A percentile compares a stretch with the other conserved stretches of the same genome.
phyloP scores from a whole-genome alignment of 2,329 filamentous ascomycete species.

The Chaetomium sp. region DNA sequence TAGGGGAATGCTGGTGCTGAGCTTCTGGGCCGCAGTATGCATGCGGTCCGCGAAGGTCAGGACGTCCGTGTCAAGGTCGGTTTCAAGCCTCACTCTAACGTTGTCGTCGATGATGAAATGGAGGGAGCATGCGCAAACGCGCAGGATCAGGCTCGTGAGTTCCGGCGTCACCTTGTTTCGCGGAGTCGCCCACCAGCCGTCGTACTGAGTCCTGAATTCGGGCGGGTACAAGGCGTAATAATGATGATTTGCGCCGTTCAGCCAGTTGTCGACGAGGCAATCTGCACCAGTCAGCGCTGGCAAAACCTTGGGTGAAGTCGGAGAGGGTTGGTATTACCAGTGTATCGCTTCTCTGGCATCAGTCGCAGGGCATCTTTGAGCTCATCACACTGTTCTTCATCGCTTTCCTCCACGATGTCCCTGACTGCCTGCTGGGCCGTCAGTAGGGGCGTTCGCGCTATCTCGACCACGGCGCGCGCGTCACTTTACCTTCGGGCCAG shows the following conservation, averaged over 20 bases:
- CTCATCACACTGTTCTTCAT: slow-evolving; percentile 36
- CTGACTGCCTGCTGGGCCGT: slow-evolving; percentile 22
- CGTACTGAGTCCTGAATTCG: slow-evolving; percentile 48
- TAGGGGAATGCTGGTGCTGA: slow-evolving; percentile 47
- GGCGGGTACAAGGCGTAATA: slow-evolving; percentile 51
- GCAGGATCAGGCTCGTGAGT: slow-evolving; percentile 51
- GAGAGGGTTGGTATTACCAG: slow-evolving; percentile 34
- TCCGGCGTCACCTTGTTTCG: slow-evolving; percentile 43
- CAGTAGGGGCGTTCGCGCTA: background rate
- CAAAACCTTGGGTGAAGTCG: background rate
- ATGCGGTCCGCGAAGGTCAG: slow-evolving; percentile 46
- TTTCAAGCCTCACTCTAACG: slow-evolving; percentile 46
- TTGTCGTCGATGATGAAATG: slow-evolving; percentile 44
- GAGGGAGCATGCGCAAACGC: slow-evolving; percentile 49
- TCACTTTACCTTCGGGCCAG: slow-evolving; percentile 29
- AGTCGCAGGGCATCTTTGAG: slow-evolving; percentile 39
- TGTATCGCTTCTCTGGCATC: slow-evolving; percentile 44
- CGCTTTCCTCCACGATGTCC: slow-evolving; percentile 25
- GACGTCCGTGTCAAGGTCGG: slow-evolving; percentile 46
- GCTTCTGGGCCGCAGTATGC: slow-evolving; percentile 46
- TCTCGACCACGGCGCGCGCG: background rate
- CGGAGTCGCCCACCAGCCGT: slow-evolving; percentile 48
- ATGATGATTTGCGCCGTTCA: slow-evolving; percentile 48
- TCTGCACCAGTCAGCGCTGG: slow-evolving; percentile 39
- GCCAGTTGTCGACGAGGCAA: slow-evolving; percentile 49